Base-by-base conservation (phyloP, 139 green algal genomes). In the Tetradesmus lagerheimii region DNA sequence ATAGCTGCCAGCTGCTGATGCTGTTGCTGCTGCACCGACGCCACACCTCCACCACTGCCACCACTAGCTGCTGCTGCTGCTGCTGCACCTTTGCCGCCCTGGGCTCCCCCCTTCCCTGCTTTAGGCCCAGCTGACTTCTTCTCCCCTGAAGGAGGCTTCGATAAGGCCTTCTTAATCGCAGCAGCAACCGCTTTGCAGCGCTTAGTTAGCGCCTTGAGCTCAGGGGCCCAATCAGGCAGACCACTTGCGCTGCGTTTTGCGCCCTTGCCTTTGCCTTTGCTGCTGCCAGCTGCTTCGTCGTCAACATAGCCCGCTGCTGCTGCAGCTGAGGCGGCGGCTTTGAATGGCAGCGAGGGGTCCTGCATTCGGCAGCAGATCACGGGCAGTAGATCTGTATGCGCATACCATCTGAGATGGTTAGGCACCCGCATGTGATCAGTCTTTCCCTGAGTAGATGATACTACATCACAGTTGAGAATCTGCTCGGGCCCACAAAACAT, bases 321-420 rank as follows among this genome's bases (percentile, higher is more conserved):
- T 35, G 79, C 80, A 25, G 80, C 80, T 31, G 82, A 38, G 20
- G 82, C 82, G 2, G 53, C 2, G 8, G 53, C 82, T 34, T 88
- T 88, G 83, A 88, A 88, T 2, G 83, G 83, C 29, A 88, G 83
- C 1, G 71, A 80, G 29, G 75, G 43, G 34, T 88, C 83, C 83
- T 88, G 83, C 31, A 62, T n/a, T n/a, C n/a, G n/a, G n/a, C n/a
- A n/a, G n/a, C n/a, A n/a, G n/a, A n/a, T n/a, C n/a, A n/a, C n/a
- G n/a, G n/a, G n/a, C n/a, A n/a, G n/a, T n/a, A n/a, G n/a, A n/a
- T n/a, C n/a, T n/a, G n/a, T n/a, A n/a, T n/a, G n/a, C n/a, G n/a
- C n/a, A n/a, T n/a, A n/a, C n/a, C n/a, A n/a, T n/a, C n/a, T n/a
- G n/a, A n/a, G n/a, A n/a, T n/a, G n/a, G n/a, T n/a, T n/a, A n/a